Evolutionary conservation across 2,329 filamentous ascomycete genomes (phyloP), one percentile per base, ranked within the genome.

Genomic region (Pseudocercospora eumusae): DNA sequence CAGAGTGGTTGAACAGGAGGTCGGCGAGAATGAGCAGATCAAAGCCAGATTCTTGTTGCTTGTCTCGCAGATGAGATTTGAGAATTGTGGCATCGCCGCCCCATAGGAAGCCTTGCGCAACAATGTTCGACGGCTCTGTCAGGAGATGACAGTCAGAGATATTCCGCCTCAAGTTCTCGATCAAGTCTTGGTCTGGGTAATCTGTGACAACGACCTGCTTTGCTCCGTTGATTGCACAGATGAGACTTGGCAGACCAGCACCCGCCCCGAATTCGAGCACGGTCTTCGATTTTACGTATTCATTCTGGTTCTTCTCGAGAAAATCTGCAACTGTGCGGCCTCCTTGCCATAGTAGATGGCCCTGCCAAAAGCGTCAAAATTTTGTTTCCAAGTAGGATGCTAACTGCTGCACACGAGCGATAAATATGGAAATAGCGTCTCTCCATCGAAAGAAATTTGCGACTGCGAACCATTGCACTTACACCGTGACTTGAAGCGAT

Each of bases 311-410:
- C 45, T 84, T 79, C 77, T 96, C 91, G 61, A 97, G 86, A 77
- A 92, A 92, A 68, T 86, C 82, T 15, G 92, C 86, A 54, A 93
- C 84, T 42, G 91, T 86, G 65, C 90, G 88, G 63, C 89, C 88
- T 64, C 91, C 93, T 76, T 97, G 96, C 93, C 93, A 98, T 28
- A 97, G 84, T 67, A 90, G 84, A 76, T 97, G 91, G 15, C 91
- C 93, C 86, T 52, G 47, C 25, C 8, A 56, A 42, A 13, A 45
- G 40, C 13, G 25, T 47, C 25, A 36, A 60, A 23, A 40, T n/a
- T 36, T 36, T 6, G 13, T 18, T 40, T 18, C 3, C 36, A 15
- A 40, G n/a, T 40, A n/a, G 4, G 36, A 9, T 40, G 36, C 13
- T 18, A 4, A 6, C n/a, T 40, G 36, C 36, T 40, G 36, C 13